A percentile compares a stretch with the other conserved stretches of the same genome.
Conservation (phyloP, 2,329 filamentous ascomycete genomes). For the Fusarium pininemorale region DNA sequence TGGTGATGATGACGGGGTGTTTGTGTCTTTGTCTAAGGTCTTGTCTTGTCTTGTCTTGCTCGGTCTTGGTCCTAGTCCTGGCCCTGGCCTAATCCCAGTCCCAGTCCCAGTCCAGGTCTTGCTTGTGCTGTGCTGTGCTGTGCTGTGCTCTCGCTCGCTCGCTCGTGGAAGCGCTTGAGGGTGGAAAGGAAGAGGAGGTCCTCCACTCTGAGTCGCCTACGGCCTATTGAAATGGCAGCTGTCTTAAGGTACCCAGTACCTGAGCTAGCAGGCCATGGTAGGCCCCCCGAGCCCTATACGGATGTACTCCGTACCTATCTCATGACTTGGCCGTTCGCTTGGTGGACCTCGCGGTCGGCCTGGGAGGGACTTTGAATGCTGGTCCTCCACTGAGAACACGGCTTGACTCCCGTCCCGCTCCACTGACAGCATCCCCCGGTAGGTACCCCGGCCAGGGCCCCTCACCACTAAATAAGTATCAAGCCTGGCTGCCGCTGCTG, state of each 20-base stretch:
- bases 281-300: neutral
- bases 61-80: constrained; percentile 15
- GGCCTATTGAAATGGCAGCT: constrained; percentile 14
- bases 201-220: constrained; percentile 18
- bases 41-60: constrained; percentile 10
- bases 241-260: constrained; percentile 20
- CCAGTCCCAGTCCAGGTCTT: constrained; percentile 1
- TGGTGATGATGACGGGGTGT: constrained; percentile 34
- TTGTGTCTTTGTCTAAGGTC: constrained; percentile 30
- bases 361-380: constrained; percentile 27
- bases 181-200: constrained; percentile 36
- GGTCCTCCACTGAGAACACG: constrained; percentile 29
- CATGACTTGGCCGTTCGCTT: constrained; percentile 17
- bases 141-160: neutral
- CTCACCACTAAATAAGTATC: constrained; percentile 19
- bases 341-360: constrained; percentile 24
- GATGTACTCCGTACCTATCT: constrained; percentile 28
- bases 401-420: constrained; percentile 32
- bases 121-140: constrained; percentile 1
- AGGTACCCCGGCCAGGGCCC: constrained; percentile 2
- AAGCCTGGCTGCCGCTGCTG: constrained; percentile 21
- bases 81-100: neutral
- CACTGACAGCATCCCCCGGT: constrained; percentile 35
- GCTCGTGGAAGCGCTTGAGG: constrained; percentile 32
- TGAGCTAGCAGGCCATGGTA: neutral